Evolutionary conservation across 2,329 filamentous ascomycete genomes (phyloP), one percentile per base, ranked within the genome.

Genomic region (Aureobasidium leucospermi): DNA sequence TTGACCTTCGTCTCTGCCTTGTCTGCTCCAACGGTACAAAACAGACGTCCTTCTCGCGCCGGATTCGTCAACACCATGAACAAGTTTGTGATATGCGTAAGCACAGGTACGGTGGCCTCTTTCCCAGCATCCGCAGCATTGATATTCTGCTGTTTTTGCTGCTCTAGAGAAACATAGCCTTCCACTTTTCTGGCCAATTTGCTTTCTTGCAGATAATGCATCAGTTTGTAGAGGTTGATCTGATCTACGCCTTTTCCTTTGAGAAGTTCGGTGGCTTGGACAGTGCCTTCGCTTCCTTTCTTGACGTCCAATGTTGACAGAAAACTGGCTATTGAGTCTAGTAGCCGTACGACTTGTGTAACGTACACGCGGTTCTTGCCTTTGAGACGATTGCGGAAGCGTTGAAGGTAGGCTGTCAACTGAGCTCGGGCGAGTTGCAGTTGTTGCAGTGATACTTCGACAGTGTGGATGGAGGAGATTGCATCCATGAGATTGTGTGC

Each of bases 401-500:
- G 90, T 69, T 88, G 87, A 5, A 96, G 84, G 67, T 99, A 99
- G 0, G 85, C 78, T 0, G 86, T 87, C 1, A 99, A 78, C 74
- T 96, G 91, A 51, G 81, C 80, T 57, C 89, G 82, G 2, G 88
- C 89, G 61, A 82, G 81, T 52, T 83, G 83, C 16, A 97, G 76
- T 63, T 96, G 91, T 29, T 77, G 76, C 4, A 96, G 76, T 2
- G 83, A 84, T 19, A 97, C 81, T 38, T 88, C 84, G 0, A 90
- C 84, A 0, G 92, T 92, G 70, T 96, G 86, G 36, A 96, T 94
- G 47, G 86, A 87, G 15, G 90, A 84, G 47, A 99, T 90, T 0
- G 93, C 91, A 71, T 96, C 92, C 87, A 96, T 96, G 56, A 99
- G 83, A 69, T 99, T 99, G 71, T 99, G 94, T 0, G 94, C 94